Evolutionary conservation across 2,329 filamentous ascomycete genomes (phyloP).

Genomic region (Epichloe brachyelytri): DNA sequence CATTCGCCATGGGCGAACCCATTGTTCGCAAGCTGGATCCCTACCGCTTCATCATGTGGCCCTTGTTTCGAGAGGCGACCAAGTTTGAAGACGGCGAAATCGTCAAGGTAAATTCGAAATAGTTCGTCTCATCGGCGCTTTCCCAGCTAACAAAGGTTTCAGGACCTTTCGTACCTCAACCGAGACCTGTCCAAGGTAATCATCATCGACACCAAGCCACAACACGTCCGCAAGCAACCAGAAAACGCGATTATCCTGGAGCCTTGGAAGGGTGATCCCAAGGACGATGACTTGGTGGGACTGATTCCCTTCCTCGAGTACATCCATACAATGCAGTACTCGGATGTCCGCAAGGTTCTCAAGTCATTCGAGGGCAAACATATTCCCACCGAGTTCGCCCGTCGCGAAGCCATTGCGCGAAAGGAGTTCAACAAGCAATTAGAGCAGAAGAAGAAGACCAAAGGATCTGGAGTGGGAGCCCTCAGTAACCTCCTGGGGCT

Average conservation of each 20-base stretch:
- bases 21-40: conserved; percentile 89
- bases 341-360: conserved; percentile 74
- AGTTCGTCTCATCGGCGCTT: neutral
- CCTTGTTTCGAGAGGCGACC: conserved; percentile 90
- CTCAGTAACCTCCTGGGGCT: conserved; percentile 65
- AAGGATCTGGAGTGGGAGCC: conserved; percentile 50
- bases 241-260: conserved; percentile 88
- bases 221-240: conserved; percentile 80
- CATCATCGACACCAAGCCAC: conserved; percentile 75
- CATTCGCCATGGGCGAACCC: conserved; percentile 72
- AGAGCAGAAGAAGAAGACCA: conserved; percentile 49
- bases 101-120: conserved; percentile 57
- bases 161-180: conserved; percentile 97
- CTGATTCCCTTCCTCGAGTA: conserved; percentile 97
- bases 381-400: conserved; percentile 82
- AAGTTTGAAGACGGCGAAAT: conserved; percentile 94
- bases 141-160: neutral
- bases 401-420: conserved; percentile 73
- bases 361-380: conserved; percentile 81
- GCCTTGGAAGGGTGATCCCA: conserved; percentile 74
- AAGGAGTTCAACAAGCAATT: conserved; percentile 74
- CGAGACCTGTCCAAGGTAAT: conserved; percentile 91
- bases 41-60: conserved; percentile 90
- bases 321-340: conserved; percentile 82
- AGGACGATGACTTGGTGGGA: conserved; percentile 75